Evolutionary conservation across 768 basidiomycete genomes (phyloP).

Genomic region (Paxillus ammoniavirescens): DNA sequence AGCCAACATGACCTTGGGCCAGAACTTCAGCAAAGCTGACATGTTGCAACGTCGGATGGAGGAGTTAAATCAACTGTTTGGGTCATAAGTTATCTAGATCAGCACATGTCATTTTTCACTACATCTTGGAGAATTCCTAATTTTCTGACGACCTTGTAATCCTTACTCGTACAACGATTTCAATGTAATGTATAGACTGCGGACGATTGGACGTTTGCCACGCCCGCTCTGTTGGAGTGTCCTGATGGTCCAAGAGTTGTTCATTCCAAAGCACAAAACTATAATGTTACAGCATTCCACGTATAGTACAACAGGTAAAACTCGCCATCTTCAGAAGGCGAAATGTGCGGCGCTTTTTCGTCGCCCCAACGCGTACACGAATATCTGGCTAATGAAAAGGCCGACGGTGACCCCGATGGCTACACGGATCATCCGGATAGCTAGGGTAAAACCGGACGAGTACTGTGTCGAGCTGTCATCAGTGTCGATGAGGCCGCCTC

Average conservation of each 20-base stretch:
- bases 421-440: conserved; percentile 80
- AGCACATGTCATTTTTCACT: conserved; percentile 13
- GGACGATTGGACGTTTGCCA: background rate
- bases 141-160: conserved; percentile 27
- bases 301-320: background rate
- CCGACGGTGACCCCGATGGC: conserved; percentile 86
- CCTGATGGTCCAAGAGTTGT: background rate
- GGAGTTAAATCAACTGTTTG: conserved; percentile 78
- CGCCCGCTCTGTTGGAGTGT: background rate
- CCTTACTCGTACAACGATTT: conserved; percentile 27
- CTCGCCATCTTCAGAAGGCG: conserved; percentile 53
- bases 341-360: conserved; percentile 74
- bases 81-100: conserved; percentile 35
- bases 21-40: conserved; percentile 85
- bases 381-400: conserved; percentile 74
- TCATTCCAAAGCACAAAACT: too few species aligned
- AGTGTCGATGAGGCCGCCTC: conserved; percentile 59
- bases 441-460: conserved; percentile 75
- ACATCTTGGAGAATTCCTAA: conserved; percentile 19
- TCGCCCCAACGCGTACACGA: conserved; percentile 72
- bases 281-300: background rate
- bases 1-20: conserved; percentile 91
- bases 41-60: conserved; percentile 85
- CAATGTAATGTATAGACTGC: conserved; percentile 32
- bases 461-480: conserved; percentile 61